Evolutionary conservation across 768 basidiomycete species (phyloP).

Genomic region (Termitomyces sp.): DNA sequence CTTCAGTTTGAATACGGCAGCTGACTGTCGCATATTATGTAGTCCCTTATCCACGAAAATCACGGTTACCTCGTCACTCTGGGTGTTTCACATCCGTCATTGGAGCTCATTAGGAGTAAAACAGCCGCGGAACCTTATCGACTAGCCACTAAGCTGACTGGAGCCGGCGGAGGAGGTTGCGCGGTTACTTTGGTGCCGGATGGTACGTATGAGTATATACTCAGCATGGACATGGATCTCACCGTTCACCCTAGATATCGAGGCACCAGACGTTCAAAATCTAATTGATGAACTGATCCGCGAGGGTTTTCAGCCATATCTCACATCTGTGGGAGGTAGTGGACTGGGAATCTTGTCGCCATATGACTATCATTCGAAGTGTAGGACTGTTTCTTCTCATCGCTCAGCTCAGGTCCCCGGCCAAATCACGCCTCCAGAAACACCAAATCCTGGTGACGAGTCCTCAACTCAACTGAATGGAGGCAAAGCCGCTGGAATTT

Average conservation of each 20-base stretch:
- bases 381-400: conserved; percentile 18
- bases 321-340: conserved; percentile 89
- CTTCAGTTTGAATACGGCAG: not conserved
- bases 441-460: conserved; percentile 29
- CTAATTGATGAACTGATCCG: conserved; percentile 56
- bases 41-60: conserved; percentile 87
- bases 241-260: conserved; percentile 51
- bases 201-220: conserved; percentile 41
- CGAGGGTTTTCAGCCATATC: conserved; percentile 75
- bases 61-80: conserved; percentile 79
- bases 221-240: conserved; percentile 7
- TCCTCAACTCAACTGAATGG: conserved; percentile 14
- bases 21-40: conserved; percentile 12
- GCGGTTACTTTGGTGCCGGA: conserved; percentile 94
- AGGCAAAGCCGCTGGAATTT: conserved; percentile 15
- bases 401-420: conserved; percentile 21
- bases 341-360: conserved; percentile 84
- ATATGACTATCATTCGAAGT: conserved; percentile 37
- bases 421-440: conserved; percentile 46
- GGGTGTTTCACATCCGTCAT: conserved; percentile 84
- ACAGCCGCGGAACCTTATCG: conserved; percentile 59
- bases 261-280: conserved; percentile 46
- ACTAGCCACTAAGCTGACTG: conserved; percentile 91
- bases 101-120: conserved; percentile 77
- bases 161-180: conserved; percentile 98